Evolutionary conservation across 78 protist species (phyloP).

Genomic region (Dictyostelium firmibasis): DNA sequence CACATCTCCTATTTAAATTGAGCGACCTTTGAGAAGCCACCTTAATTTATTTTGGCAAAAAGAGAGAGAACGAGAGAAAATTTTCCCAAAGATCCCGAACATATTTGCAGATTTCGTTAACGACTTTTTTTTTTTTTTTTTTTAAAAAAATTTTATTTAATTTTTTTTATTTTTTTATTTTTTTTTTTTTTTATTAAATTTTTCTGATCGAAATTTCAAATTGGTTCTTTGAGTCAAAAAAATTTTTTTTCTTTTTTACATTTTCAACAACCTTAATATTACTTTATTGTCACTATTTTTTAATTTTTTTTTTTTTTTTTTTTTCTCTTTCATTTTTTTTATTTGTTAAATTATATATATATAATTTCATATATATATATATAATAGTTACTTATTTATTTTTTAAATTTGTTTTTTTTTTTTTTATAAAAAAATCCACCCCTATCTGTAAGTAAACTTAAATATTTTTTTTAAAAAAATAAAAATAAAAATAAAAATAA

Average conservation of each 20-base stretch:
- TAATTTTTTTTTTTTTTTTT: not conserved
- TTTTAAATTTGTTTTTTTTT: not conserved
- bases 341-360: not conserved
- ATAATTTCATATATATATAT: not conserved
- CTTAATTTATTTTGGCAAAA: too few relatives aligned
- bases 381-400: not conserved
- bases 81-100: too few relatives aligned
- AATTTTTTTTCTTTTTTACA: not conserved
- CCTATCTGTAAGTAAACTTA: not conserved
- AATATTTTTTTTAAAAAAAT: not conserved
- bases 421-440: not conserved
- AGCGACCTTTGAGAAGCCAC: too few relatives aligned
- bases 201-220: not conserved
- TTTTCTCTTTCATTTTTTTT: not conserved
- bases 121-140: too few relatives aligned
- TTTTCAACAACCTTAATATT: not conserved
- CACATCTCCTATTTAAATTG: too few relatives aligned
- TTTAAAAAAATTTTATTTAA: too few relatives aligned
- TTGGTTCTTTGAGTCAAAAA: not conserved
- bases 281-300: too few relatives aligned
- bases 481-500: not conserved
- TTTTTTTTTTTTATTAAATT: too few relatives aligned
- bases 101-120: too few relatives aligned
- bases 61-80: too few relatives aligned
- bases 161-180: too few relatives aligned